These are phyloP conservation scores for Fusarium compactum DNA, from an alignment of 2,329 filamentous ascomycete genomes.

Conservation along the genomic window DNA sequence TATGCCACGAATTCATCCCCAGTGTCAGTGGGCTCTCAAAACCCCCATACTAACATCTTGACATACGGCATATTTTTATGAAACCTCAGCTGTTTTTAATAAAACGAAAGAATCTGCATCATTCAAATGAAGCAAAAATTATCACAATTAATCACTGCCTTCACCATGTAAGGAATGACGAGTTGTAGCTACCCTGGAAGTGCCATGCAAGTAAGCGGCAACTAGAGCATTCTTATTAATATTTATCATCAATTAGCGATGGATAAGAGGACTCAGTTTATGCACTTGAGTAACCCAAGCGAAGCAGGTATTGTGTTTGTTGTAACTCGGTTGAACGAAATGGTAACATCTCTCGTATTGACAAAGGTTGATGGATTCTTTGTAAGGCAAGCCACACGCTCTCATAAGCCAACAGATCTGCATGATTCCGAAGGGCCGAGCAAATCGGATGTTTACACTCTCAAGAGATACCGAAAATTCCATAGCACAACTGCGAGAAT, in stretches of 20 bases:
- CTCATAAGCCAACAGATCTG: conserved; percentile 20
- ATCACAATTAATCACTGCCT: neutral
- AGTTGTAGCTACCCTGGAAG: neutral
- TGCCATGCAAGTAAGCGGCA: neutral
- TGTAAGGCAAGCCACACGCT: conserved; percentile 29
- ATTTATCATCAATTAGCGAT: neutral
- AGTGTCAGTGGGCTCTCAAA: neutral
- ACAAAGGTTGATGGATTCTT: conserved; percentile 27
- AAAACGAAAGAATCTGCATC: neutral
- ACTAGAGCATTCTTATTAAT: neutral
- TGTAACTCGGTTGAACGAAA: neutral
- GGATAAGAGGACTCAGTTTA: neutral
- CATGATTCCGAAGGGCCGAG: conserved; percentile 12
- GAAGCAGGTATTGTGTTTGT: neutral
- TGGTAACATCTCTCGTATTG: neutral
- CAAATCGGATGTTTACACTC: neutral
- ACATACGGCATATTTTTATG: neutral
- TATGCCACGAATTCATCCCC: neutral
- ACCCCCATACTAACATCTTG: neutral
- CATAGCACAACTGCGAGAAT: neutral
- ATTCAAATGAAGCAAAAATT: neutral
- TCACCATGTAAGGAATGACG: neutral
- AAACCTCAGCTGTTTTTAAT: neutral
- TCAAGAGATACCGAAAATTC: neutral
- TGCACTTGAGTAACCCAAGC: neutral